These are phyloP conservation scores for Tolypocladium capitatum DNA, from an alignment of 2,329 filamentous ascomycete genomes.

Conservation along the genomic window DNA sequence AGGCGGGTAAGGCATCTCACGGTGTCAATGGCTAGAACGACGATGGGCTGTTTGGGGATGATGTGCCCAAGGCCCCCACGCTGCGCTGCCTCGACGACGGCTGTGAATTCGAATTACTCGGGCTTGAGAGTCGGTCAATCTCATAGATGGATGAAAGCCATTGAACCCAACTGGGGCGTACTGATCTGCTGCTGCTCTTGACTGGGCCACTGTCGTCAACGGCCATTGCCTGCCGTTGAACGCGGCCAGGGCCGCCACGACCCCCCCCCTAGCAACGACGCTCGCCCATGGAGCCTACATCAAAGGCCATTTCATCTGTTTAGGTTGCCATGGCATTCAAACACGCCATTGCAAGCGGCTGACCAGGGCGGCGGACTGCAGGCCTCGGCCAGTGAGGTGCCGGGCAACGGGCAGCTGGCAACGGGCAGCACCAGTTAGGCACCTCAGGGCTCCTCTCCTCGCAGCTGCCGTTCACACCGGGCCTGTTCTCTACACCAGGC, in stretches of 20 bases:
- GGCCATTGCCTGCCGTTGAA: neutral
- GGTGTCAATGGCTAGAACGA: neutral
- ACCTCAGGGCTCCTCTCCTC: too few species aligned
- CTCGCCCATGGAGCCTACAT: neutral
- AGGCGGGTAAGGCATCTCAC: too few species aligned
- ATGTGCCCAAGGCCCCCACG: too few species aligned
- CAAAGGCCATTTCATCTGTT: neutral
- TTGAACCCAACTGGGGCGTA: too few species aligned
- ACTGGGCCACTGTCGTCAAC: neutral
- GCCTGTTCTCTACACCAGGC: neutral
- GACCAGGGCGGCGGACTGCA: neutral
- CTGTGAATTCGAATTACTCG: neutral
- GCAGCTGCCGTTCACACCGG: conserved; percentile 2
- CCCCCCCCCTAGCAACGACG: neutral
- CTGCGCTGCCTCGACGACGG: neutral
- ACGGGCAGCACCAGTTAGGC: neutral
- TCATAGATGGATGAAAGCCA: too few species aligned
- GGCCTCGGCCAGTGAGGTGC: neutral
- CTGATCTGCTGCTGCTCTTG: neutral
- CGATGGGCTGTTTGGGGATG: neutral
- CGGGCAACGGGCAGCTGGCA: neutral
- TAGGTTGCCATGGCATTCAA: neutral
- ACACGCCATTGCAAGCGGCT: neutral
- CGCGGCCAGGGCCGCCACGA: neutral
- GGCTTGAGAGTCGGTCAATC: neutral